Evolutionary conservation across 2,329 filamentous ascomycete genomes (phyloP), one percentile per base, ranked within the genome.

Genomic region (Ilyonectria mors-panacis): DNA sequence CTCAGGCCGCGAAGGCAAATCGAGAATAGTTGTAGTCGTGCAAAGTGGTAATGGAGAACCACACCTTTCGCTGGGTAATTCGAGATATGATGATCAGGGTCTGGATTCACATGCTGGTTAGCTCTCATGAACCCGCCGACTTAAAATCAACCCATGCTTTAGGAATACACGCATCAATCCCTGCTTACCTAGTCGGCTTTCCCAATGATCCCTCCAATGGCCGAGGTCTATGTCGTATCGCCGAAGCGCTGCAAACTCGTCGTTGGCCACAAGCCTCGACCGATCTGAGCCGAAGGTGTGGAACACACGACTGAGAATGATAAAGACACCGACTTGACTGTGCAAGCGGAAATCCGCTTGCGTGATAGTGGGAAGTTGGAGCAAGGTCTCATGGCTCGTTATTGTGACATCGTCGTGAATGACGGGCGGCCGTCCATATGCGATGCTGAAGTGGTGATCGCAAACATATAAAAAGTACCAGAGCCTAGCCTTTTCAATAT

Each of bases 401-500:
- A 91, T 88, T 0, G 85, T 85, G 17, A 83, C 79, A 66, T 89
- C 84, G 68, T 91, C 88, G 56, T 86, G 84, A 21, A 90, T 89
- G 10, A 90, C 86, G 0, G 88, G 87, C 4, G 89, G 88, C 17
- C 89, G 81, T 2, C 78, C 78, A 59, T 91, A 91, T 0, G 89
- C 85, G 57, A 92, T 91, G 59, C 87, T 89, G 30, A 91, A 87
- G 75, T 92, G 89, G 67, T 91, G 89, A 72, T 92, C 89, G 72
- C 89, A 91, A 1, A 91, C 88, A 71, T 91, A 92, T 1, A 90
- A 78, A 37, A 90, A 75, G 75, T 91, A 91, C 88, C 88, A 91
- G 7, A 92, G 79, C 47, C 89, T 82, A 5, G 89, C 85, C 28
- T 85, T 83, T 65, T 90, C 85, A 71, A 86, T 84, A 60, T 87